Evolutionary conservation across 2,329 filamentous ascomycete species (phyloP).

Genomic region (Colletotrichum tanaceti): DNA sequence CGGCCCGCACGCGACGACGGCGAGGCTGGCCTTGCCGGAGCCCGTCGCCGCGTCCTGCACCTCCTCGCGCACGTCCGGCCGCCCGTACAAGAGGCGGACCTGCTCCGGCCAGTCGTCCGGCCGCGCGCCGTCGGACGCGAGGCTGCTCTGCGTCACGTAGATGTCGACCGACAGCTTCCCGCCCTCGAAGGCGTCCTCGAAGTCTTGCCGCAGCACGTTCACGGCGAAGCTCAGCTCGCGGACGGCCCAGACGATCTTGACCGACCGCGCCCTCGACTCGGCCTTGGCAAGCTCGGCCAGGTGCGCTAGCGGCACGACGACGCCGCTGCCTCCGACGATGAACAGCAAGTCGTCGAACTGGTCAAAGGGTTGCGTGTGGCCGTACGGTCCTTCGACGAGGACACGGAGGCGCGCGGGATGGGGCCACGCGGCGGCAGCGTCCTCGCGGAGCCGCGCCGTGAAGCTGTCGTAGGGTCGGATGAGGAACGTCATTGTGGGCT

Average conservation of each 20-base stretch:
- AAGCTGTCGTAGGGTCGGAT: conserved; percentile 60
- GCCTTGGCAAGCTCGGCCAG: conserved; percentile 46
- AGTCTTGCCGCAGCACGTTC: conserved; percentile 50
- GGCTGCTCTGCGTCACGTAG: conserved; percentile 48
- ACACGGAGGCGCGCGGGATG: conserved; percentile 48
- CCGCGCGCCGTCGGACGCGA: conserved; percentile 8
- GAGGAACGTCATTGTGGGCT: conserved; percentile 54
- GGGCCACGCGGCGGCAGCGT: conserved; percentile 45
- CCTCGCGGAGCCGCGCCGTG: conserved; percentile 52
- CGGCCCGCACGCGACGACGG: conserved; percentile 59
- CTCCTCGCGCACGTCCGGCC: conserved; percentile 51
- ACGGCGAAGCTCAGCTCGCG: conserved; percentile 53
- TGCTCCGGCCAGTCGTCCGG: conserved; percentile 38
- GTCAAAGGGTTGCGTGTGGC: conserved; percentile 53
- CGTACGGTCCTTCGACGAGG: conserved; percentile 60
- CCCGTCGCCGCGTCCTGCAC: conserved; percentile 46
- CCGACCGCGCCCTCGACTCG: conserved; percentile 39
- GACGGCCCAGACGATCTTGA: conserved; percentile 58
- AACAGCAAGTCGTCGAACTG: conserved; percentile 55
- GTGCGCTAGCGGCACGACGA: conserved; percentile 57
- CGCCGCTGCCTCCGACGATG: conserved; percentile 58
- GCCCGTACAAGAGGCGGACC: conserved; percentile 44
- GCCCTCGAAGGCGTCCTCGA: conserved; percentile 46
- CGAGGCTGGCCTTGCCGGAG: conserved; percentile 47
- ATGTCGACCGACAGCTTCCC: conserved; percentile 51